Conservation (phyloP, 2,329 filamentous ascomycete species). For the Penicillium sp. region DNA sequence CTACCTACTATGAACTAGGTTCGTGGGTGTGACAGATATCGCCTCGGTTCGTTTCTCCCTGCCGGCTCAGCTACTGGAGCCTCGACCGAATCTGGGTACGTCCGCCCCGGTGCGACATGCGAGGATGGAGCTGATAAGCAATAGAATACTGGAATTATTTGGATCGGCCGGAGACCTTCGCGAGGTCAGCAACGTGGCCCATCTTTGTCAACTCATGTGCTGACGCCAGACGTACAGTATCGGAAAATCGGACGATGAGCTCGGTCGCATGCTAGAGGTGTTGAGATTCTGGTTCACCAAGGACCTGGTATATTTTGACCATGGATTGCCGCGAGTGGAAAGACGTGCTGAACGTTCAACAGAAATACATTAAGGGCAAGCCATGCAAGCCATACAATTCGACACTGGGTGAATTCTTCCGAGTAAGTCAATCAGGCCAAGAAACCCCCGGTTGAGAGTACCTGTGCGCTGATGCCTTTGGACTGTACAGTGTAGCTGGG, state of each 20-base stretch:
- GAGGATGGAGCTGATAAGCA: constrained; percentile 14
- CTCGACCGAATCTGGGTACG: constrained; percentile 79
- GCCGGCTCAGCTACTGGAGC: constrained; percentile 90
- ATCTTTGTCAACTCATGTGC: constrained; percentile 24
- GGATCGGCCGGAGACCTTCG: constrained; percentile 88
- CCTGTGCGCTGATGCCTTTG: neutral
- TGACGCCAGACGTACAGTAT: constrained; percentile 50
- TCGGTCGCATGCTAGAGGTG: constrained; percentile 92
- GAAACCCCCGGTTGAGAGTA: neutral
- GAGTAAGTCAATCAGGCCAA: constrained; percentile 53
- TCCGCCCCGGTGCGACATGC: constrained; percentile 2
- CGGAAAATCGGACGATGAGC: constrained; percentile 82
- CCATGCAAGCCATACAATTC: constrained; percentile 99
- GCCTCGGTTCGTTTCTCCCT: constrained; percentile 93
- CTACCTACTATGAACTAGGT: constrained; percentile 52
- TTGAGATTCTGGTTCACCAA: constrained; percentile 98
- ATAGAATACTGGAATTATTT: constrained; percentile 97
- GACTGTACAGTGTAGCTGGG: constrained; percentile 78
- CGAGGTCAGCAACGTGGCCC: constrained; percentile 46
- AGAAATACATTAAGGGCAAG: constrained; percentile 97
- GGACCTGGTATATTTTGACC: constrained; percentile 59
- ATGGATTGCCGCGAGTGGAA: neutral
- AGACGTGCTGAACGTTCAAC: constrained; percentile 19
- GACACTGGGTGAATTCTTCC: constrained; percentile 93
- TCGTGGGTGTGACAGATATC: constrained; percentile 93